A percentile compares a stretch with the other conserved stretches of the same genome.
These are phyloP conservation scores for Volutella citrinella DNA, from an alignment of 2,329 filamentous ascomycete species.

Conservation along the genomic window DNA sequence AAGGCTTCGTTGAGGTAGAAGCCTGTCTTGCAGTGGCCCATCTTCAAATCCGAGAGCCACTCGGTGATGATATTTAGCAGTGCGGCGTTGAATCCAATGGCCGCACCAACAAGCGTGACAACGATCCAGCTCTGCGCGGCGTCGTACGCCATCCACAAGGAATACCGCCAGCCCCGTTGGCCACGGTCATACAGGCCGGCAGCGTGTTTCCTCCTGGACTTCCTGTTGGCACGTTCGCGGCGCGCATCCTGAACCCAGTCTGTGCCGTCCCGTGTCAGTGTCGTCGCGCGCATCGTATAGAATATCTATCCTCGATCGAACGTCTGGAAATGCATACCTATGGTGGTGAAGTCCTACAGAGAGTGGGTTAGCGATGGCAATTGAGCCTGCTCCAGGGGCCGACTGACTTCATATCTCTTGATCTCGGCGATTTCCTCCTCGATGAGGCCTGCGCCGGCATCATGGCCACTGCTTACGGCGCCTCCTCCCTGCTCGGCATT, in stretches of 20 bases:
- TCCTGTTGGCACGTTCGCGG: conserved; percentile 80
- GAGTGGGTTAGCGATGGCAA: conserved; percentile 11
- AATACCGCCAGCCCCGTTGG: conserved; percentile 73
- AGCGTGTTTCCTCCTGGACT: conserved; percentile 69
- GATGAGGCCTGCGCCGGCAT: conserved; percentile 64
- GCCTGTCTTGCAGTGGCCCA: conserved; percentile 90
- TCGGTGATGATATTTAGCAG: conserved; percentile 94
- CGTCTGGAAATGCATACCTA: conserved; percentile 50
- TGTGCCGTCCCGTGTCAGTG: conserved; percentile 34
- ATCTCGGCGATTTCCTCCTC: conserved; percentile 97
- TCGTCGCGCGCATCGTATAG: no score
- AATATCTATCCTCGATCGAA: conserved; percentile 1
- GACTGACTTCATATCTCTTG: conserved; percentile 81
- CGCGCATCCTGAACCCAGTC: conserved; percentile 99
- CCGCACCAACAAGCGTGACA: conserved; percentile 86
- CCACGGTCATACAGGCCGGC: conserved; percentile 70
- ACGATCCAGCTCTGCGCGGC: conserved; percentile 98
- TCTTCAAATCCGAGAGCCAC: conserved; percentile 93
- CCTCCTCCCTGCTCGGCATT: conserved; percentile 61
- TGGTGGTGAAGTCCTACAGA: conserved; percentile 87
- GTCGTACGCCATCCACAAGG: conserved; percentile 83
- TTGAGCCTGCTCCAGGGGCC: conserved; percentile 22
- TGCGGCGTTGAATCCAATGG: conserved; percentile 90
- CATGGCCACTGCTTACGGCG: conserved; percentile 38
- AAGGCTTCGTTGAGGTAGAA: conserved; percentile 98